These are phyloP conservation scores for Phylloporus sp. DNA, from an alignment of 768 basidiomycete species.

Conservation along the genomic window DNA sequence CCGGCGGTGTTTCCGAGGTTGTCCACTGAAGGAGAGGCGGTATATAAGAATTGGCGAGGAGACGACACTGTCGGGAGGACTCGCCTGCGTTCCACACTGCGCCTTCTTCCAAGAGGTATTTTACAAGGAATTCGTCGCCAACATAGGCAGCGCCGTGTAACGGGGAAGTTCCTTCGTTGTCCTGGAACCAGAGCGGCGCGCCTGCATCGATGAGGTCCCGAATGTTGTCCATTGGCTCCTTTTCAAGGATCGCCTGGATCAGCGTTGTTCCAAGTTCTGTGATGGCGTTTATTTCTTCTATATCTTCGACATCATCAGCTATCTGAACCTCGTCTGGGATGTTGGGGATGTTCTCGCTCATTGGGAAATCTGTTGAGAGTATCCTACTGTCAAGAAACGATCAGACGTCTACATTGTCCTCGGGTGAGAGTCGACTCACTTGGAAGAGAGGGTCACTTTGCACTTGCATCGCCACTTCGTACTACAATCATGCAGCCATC, in stretches of 20 bases:
- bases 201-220: slow-evolving; percentile 53
- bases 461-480: too few species aligned
- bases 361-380: too few species aligned
- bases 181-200: slow-evolving; percentile 89
- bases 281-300: slow-evolving; percentile 41
- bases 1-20: slow-evolving; percentile 77
- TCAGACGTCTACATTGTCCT: too few species aligned
- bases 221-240: slow-evolving; percentile 41
- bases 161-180: slow-evolving; percentile 73
- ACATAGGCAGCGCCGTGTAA: slow-evolving; percentile 84
- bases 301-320: slow-evolving; percentile 25
- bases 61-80: slow-evolving; percentile 19
- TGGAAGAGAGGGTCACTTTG: too few species aligned
- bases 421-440: too few species aligned
- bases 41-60: background rate
- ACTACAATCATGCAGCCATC: slow-evolving; percentile 21
- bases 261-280: slow-evolving; percentile 54
- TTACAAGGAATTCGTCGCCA: slow-evolving; percentile 59
- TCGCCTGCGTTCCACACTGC: slow-evolving; percentile 88
- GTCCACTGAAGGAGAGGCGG: slow-evolving; percentile 52
- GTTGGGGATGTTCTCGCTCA: slow-evolving; percentile 6
- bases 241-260: slow-evolving; percentile 52
- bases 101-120: slow-evolving; percentile 68
- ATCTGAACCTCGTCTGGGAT: slow-evolving; percentile 11
- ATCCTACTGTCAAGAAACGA: too few species aligned